These are phyloP conservation scores for Silene uniflora DNA, from an alignment of 148 eudicot genomes.

Conservation along the genomic window DNA sequence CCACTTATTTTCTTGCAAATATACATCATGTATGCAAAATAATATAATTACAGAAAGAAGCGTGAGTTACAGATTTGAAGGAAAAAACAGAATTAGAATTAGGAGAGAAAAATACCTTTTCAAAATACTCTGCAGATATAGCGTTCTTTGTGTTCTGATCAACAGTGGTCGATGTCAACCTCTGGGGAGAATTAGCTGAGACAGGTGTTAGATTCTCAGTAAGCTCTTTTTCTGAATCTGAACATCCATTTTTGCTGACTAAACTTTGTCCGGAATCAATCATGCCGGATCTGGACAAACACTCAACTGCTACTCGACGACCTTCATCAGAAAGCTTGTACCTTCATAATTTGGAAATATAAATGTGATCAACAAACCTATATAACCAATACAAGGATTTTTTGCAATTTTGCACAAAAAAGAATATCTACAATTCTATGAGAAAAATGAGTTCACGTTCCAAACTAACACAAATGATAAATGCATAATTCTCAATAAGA, in stretches of 20 bases:
- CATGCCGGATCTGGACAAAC: conserved; percentile 69
- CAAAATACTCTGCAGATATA: conserved; percentile 51
- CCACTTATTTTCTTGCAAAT: neutral
- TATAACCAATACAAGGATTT: neutral
- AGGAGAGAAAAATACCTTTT: conserved; percentile 42
- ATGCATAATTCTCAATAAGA: neutral
- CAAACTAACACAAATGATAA: neutral
- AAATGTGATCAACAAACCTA: neutral
- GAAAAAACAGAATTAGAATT: neutral
- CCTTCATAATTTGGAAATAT: conserved; percentile 36
- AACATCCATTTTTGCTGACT: conserved; percentile 19
- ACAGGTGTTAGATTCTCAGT: conserved; percentile 28
- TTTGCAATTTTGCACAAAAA: neutral
- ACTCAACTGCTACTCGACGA: conserved; percentile 66
- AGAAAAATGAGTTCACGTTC: neutral
- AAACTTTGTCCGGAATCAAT: conserved; percentile 33
- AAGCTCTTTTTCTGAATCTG: conserved; percentile 27
- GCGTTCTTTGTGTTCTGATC: conserved; percentile 31
- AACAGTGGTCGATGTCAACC: conserved; percentile 24
- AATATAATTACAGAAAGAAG: neutral
- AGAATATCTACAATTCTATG: neutral
- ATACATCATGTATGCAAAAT: neutral
- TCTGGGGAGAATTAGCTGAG: conserved; percentile 27
- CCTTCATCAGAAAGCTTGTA: conserved; percentile 83
- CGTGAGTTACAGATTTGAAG: neutral